Evolutionary conservation across 2,329 filamentous ascomycete genomes (phyloP), one percentile per base, ranked within the genome.

Genomic region (Chrysoporthe deuterocubensis): DNA sequence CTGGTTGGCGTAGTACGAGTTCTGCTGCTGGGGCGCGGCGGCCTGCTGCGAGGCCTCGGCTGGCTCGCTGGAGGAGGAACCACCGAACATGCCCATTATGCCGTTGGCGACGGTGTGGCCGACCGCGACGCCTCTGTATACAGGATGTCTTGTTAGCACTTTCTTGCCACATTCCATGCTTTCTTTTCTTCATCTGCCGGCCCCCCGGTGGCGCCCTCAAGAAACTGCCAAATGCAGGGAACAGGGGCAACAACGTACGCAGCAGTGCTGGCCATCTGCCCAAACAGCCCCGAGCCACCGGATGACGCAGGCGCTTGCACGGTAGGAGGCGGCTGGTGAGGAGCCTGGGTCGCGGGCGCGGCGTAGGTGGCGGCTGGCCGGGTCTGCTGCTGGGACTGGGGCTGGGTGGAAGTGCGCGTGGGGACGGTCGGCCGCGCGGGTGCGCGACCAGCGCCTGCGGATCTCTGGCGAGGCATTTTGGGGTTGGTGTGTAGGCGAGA

Each of bases 231-330:
- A 5, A 48, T 48, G 1, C n/a, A 21, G 56, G 43, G 52, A 62
- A 37, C 56, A 58, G 21, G 37, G 54, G 32, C 14, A 61, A n/a
- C 26, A 14, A 90, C 94, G 84, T 90, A 98, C 95, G 96, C 96
- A 80, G 96, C 96, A 67, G 96, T 99, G 78, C 90, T 94, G 73
- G 96, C 96, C 92, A 99, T 97, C 86, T 98, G 93, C 69, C 93
- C 95, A 74, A 99, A 93, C 13, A 99, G 86, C 71, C 96, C 95
- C 5, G 93, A 90, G 40, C 94, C 92, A 72, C 65, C 85, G 65
- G 87, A 86, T 14, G 62, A 44, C 61, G 84, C 81, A 65, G 81
- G 79, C 59, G 84, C 79, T 37, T 82, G 80, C 61, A 81, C 80
- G 64, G 81, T 78, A 68, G 84, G 84, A 62, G 87, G 85, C 66